Evolutionary conservation across 1,139 yeast genomes (phyloP).

Genomic region (Scheffersomyces insectosa): DNA sequence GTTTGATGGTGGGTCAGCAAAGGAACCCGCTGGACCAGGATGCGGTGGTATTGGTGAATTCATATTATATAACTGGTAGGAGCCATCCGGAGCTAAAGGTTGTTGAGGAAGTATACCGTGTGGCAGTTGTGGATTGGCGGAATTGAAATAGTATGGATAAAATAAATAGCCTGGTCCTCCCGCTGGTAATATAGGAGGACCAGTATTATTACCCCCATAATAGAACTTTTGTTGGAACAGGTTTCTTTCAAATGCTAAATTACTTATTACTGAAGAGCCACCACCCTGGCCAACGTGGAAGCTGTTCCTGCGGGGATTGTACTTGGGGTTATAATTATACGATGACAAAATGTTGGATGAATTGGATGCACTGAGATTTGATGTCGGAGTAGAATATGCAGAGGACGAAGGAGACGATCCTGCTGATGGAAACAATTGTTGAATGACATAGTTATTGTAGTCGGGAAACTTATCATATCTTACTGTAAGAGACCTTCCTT

Average conservation of each 20-base stretch:
- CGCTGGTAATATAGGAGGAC: slow-evolving; percentile 1
- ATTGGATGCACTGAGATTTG: slow-evolving; percentile 1
- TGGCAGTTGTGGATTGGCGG: neutral
- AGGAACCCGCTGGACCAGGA: neutral
- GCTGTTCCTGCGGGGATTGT: slow-evolving; percentile 1
- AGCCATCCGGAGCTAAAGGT: slow-evolving; percentile 2
- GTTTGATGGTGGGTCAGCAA: neutral
- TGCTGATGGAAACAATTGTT: slow-evolving; percentile 23
- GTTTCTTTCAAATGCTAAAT: slow-evolving; percentile 37
- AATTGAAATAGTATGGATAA: slow-evolving; percentile 9
- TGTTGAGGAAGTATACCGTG: slow-evolving; percentile 2
- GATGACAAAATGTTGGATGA: neutral
- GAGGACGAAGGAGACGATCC: neutral
- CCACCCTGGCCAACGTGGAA: slow-evolving; percentile 8
- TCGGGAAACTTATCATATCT: slow-evolving; percentile 55
- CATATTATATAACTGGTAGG: neutral
- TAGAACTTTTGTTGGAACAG: slow-evolving; percentile 36
- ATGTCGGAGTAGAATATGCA: neutral
- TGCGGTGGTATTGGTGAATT: slow-evolving; percentile 3
- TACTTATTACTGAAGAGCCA: slow-evolving; percentile 12
- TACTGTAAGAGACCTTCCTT: slow-evolving; percentile 62
- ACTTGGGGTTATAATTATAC: slow-evolving; percentile 1
- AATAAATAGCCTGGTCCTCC: slow-evolving; percentile 6
- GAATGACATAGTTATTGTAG: slow-evolving; percentile 34
- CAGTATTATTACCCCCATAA: slow-evolving; percentile 18